Evolutionary conservation across 2,329 filamentous ascomycete species (phyloP).

Genomic region (Sclerotiophoma versabilis): DNA sequence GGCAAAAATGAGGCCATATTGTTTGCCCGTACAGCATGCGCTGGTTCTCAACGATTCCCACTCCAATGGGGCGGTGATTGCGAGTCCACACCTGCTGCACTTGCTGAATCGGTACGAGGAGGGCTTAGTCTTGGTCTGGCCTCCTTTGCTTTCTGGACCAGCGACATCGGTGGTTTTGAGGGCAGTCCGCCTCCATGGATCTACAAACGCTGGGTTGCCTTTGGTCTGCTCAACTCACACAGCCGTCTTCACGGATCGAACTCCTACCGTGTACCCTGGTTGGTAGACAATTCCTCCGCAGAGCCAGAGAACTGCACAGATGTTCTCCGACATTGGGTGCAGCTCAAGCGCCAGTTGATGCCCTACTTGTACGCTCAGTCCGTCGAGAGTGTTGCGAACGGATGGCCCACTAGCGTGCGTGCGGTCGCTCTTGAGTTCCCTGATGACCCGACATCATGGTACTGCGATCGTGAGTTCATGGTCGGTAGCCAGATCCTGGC

Average conservation of each 20-base stretch:
- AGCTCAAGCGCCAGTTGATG: constrained; percentile 63
- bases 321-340: constrained; percentile 62
- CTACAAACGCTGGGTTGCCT: constrained; percentile 82
- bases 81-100: constrained; percentile 75
- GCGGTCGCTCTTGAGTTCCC: constrained; percentile 75
- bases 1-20: constrained; percentile 65
- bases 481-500: constrained; percentile 70
- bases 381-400: constrained; percentile 58
- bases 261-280: constrained; percentile 78
- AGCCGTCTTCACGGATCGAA: constrained; percentile 73
- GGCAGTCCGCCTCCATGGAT: constrained; percentile 71
- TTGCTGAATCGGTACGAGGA: constrained; percentile 74
- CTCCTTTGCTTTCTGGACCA: constrained; percentile 73
- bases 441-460: constrained; percentile 71
- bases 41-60: constrained; percentile 73
- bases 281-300: constrained; percentile 68
- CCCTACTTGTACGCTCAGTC: constrained; percentile 65
- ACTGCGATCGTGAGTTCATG: constrained; percentile 75
- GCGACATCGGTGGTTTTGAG: constrained; percentile 76
- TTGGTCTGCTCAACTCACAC: constrained; percentile 74
- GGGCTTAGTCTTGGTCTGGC: constrained; percentile 69
- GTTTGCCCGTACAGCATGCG: constrained; percentile 72
- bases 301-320: constrained; percentile 58
- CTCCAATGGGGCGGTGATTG: constrained; percentile 74
- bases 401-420: constrained; percentile 67